These are phyloP conservation scores for Puccinia polysora DNA, from an alignment of 1,284 basidiomycete species.

Conservation along the genomic window DNA sequence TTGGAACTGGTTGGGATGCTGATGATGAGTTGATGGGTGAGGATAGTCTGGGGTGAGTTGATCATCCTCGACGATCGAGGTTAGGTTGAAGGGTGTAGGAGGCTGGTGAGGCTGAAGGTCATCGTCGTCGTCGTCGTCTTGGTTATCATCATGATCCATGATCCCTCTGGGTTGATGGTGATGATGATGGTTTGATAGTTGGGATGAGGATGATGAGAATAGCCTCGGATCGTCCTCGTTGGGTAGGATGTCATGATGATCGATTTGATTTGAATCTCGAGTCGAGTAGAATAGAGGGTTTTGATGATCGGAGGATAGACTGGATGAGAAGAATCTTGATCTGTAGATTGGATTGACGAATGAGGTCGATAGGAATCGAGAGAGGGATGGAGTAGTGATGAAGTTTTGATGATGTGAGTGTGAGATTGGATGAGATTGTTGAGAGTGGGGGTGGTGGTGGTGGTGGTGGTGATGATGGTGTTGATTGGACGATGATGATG, in stretches of 20 bases:
- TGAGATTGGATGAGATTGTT: too few species aligned
- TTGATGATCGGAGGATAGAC: neutral
- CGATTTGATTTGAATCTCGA: conserved; percentile 17
- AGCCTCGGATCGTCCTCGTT: conserved; percentile 30
- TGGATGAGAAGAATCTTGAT: conserved; percentile 11
- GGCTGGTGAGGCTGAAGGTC: neutral
- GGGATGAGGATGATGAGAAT: neutral
- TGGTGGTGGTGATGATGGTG: neutral
- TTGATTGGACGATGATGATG: conserved; percentile 7
- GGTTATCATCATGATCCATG: conserved; percentile 16
- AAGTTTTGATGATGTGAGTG: too few species aligned
- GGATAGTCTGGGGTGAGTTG: neutral
- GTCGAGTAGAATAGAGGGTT: conserved; percentile 36
- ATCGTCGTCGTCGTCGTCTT: neutral
- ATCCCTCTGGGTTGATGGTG: neutral
- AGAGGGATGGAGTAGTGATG: conserved; percentile 30
- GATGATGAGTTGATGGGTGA: neutral
- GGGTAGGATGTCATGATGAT: conserved; percentile 30
- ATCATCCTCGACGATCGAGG: too few species aligned
- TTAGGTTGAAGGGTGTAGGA: neutral
- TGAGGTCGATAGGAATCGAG: conserved; percentile 28
- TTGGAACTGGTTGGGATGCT: neutral
- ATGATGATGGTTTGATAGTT: too few species aligned
- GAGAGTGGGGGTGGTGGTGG: neutral
- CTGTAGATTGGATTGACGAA: conserved; percentile 36